These are phyloP conservation scores for Turnera subulata DNA, from an alignment of 345 rosid genomes.

Conservation along the genomic window DNA sequence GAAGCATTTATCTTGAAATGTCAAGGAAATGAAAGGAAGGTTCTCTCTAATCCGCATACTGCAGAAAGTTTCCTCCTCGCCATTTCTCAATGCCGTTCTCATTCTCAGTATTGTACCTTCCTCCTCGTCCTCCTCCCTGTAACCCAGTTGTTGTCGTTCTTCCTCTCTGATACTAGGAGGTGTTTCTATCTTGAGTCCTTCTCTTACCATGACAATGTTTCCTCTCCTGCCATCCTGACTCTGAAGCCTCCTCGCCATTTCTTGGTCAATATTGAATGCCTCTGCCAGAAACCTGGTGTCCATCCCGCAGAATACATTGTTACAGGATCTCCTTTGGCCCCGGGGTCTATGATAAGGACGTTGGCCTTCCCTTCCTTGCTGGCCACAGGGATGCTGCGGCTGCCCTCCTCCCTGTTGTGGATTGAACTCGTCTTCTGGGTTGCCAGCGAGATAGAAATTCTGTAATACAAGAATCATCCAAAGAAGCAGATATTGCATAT, in stretches of 20 bases:
- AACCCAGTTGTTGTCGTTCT: slow-evolving; percentile 8
- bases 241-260: slow-evolving; percentile 46
- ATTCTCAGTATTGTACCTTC: too few species aligned
- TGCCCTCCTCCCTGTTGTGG: not conserved
- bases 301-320: slow-evolving; percentile 52
- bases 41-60: slow-evolving; percentile 51
- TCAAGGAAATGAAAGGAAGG: too few species aligned
- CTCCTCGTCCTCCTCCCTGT: not conserved
- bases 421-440: slow-evolving; percentile 41
- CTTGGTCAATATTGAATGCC: slow-evolving; percentile 48
- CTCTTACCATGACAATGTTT: slow-evolving; percentile 52
- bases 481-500: too few species aligned
- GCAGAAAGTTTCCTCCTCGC: slow-evolving; percentile 79
- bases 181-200: slow-evolving; percentile 36
- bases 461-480: slow-evolving; percentile 16
- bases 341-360: slow-evolving; percentile 15
- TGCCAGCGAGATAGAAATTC: slow-evolving; percentile 70
- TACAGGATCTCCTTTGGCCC: slow-evolving; percentile 20
- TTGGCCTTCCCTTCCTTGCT: not conserved
- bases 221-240: slow-evolving; percentile 43
- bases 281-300: slow-evolving; percentile 50
- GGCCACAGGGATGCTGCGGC: not conserved
- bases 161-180: slow-evolving; percentile 19
- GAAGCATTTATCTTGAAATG: too few species aligned
- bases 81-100: slow-evolving; percentile 65